These are phyloP conservation scores for Thamnidium elegans DNA, from an alignment of 192 early-diverging fungal genomes.

Conservation along the genomic window DNA sequence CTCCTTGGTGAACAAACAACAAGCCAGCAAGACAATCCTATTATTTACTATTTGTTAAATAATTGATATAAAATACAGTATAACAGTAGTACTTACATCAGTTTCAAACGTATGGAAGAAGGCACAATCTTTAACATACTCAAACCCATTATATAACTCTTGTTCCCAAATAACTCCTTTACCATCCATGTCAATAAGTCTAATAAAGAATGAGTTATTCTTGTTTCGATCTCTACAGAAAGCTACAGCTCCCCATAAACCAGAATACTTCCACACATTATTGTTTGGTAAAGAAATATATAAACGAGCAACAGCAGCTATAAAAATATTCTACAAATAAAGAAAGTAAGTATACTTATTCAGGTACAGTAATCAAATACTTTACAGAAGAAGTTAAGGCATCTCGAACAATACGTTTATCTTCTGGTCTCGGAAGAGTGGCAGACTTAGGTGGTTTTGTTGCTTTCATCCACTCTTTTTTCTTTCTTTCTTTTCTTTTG, in stretches of 20 bases:
- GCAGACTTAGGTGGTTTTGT: slow-evolving; percentile 12
- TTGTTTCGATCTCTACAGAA: slow-evolving; percentile 66
- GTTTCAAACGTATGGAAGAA: slow-evolving; percentile 73
- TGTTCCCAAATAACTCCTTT: slow-evolving; percentile 74
- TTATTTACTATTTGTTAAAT: neutral
- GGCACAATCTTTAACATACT: slow-evolving; percentile 56
- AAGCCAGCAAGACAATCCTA: slow-evolving; percentile 63
- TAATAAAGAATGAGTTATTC: slow-evolving; percentile 59
- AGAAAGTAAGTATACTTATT: slow-evolving; percentile 9
- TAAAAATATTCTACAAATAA: slow-evolving; percentile 68
- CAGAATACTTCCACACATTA: slow-evolving; percentile 66
- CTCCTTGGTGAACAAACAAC: slow-evolving; percentile 67
- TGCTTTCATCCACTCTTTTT: no score
- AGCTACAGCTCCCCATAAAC: slow-evolving; percentile 65
- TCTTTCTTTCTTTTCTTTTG: no score
- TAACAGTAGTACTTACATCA: slow-evolving; percentile 45
- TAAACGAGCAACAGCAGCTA: slow-evolving; percentile 70
- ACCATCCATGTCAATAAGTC: slow-evolving; percentile 63
- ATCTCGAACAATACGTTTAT: slow-evolving; percentile 29
- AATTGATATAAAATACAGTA: neutral
- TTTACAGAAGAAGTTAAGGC: slow-evolving; percentile 33
- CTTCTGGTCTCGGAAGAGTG: slow-evolving; percentile 27
- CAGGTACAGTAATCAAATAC: neutral
- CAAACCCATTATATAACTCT: slow-evolving; percentile 72
- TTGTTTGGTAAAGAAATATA: slow-evolving; percentile 70